Conservation (phyloP, 2,329 filamentous ascomycete species). For the Pseudogymnoascus destructans region DNA sequence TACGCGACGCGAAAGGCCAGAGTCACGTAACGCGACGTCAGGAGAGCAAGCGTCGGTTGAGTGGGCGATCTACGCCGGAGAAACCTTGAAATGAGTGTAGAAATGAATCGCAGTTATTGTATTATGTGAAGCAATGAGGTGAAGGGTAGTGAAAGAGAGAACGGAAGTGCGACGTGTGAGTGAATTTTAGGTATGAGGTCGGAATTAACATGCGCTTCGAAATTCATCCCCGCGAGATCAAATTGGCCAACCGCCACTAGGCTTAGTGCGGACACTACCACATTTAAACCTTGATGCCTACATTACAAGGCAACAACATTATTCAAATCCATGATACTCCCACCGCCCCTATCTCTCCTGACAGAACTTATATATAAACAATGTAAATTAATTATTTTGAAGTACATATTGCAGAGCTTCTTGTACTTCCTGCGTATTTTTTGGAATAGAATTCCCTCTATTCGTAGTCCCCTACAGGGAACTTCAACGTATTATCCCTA, state of each 20-base stretch:
- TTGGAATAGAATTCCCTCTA: slow-evolving; percentile 2
- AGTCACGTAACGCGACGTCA: slow-evolving; percentile 8
- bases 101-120: not conserved
- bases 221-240: slow-evolving; percentile 7
- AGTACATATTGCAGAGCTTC: slow-evolving; percentile 4
- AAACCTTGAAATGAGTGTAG: not conserved
- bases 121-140: not conserved
- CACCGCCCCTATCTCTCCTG: not conserved
- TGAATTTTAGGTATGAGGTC: not conserved
- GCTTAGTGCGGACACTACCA: slow-evolving; percentile 5
- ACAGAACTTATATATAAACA: not conserved
- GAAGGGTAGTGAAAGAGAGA: not conserved
- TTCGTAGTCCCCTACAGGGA: not conserved
- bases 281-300: not conserved
- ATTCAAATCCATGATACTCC: not conserved
- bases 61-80: slow-evolving; percentile 2
- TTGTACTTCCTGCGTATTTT: not conserved
- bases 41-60: not conserved
- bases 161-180: not conserved
- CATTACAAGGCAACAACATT: not conserved
- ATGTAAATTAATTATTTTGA: slow-evolving; percentile 6
- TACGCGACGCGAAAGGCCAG: slow-evolving; percentile 4
- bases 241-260: slow-evolving; percentile 7
- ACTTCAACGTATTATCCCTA: not conserved
- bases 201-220: slow-evolving; percentile 6